Conservation (phyloP, 108 stramenopile species). For the Nitzschia palea region DNA sequence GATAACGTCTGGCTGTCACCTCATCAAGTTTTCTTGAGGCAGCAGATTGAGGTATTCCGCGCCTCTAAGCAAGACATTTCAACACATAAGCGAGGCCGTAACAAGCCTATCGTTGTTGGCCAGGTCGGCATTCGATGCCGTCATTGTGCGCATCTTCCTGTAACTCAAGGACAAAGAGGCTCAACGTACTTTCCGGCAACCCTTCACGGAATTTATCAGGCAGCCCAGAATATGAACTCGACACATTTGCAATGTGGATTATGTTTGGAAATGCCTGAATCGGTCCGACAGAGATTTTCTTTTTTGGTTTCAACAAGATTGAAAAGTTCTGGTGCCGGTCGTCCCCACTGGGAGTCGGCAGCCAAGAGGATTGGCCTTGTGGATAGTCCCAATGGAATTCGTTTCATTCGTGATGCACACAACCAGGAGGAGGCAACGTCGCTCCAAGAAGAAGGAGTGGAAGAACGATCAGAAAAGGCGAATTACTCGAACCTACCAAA, state of each 20-base stretch:
- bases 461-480: too few relatives aligned
- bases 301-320: slow-evolving; percentile 51
- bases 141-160: slow-evolving; percentile 67
- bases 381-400: slow-evolving; percentile 61
- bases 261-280: slow-evolving; percentile 60
- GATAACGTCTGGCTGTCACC: slow-evolving; percentile 24
- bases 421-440: not conserved
- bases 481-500: too few relatives aligned
- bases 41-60: slow-evolving; percentile 39
- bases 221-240: slow-evolving; percentile 83
- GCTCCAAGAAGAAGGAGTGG: too few relatives aligned
- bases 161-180: slow-evolving; percentile 59
- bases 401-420: slow-evolving; percentile 20
- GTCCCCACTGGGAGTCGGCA: slow-evolving; percentile 70
- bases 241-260: slow-evolving; percentile 67
- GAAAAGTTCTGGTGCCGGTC: slow-evolving; percentile 48
- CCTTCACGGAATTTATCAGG: slow-evolving; percentile 78
- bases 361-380: slow-evolving; percentile 69
- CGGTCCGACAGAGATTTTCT: slow-evolving; percentile 51
- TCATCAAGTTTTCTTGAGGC: slow-evolving; percentile 35
- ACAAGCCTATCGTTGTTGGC: slow-evolving; percentile 47
- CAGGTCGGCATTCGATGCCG: slow-evolving; percentile 81
- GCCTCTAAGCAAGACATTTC: slow-evolving; percentile 23
- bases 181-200: slow-evolving; percentile 74
- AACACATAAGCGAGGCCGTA: slow-evolving; percentile 43